Percentiles rank a stretch among this genome's conserved stretches.
These are phyloP conservation scores for Pleurotus eryngii DNA, from an alignment of 768 basidiomycete genomes.

Conservation along the genomic window DNA sequence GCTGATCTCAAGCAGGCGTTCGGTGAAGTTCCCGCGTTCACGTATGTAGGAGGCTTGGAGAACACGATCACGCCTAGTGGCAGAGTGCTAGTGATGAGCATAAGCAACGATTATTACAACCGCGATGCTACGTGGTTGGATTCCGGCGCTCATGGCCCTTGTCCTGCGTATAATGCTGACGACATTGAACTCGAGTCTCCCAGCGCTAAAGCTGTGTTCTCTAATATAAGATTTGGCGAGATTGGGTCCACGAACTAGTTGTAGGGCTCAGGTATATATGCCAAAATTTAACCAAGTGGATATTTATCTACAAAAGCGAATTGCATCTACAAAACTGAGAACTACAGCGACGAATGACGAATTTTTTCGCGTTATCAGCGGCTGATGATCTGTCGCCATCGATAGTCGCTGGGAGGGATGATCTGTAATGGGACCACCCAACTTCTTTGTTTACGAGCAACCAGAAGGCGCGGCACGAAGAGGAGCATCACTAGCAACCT, in stretches of 20 bases:
- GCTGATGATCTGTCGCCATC: too few relatives aligned
- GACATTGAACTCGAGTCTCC: conserved; percentile 29
- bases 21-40: conserved; percentile 20
- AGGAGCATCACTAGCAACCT: too few relatives aligned
- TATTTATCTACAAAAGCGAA: too few relatives aligned
- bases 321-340: too few relatives aligned
- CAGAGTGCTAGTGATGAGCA: conserved; percentile 32
- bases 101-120: conserved; percentile 34
- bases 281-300: too few relatives aligned
- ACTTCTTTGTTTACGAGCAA: too few relatives aligned
- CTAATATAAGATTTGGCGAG: conserved; percentile 38
- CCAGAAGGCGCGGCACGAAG: too few relatives aligned
- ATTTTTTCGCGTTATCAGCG: too few relatives aligned
- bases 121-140: conserved; percentile 29
- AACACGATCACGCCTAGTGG: conserved; percentile 23
- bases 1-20: conserved; percentile 29
- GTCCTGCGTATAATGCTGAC: conserved; percentile 29
- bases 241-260: conserved; percentile 20
- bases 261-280: too few relatives aligned
- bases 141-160: conserved; percentile 29
- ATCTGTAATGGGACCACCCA: too few relatives aligned
- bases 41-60: conserved; percentile 23
- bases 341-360: too few relatives aligned
- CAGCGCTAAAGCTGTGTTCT: conserved; percentile 31
- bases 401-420: too few relatives aligned